phyloP scores from a whole-genome alignment of 2,329 filamentous ascomycete species.

The Cordyceps tenuipes region DNA sequence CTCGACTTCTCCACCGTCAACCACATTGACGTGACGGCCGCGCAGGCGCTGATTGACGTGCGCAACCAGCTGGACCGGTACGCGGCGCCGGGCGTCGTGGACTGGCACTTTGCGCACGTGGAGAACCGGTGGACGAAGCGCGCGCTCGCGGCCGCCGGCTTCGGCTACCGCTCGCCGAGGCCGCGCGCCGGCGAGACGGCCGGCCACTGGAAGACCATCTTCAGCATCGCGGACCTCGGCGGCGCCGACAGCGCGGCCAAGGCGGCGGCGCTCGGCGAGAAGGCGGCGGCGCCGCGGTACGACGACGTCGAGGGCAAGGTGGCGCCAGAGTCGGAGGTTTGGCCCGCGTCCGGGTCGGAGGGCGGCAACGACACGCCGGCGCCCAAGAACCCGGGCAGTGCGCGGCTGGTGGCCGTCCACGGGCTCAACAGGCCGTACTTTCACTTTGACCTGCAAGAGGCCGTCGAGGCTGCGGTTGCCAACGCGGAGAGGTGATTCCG shows the following conservation, averaged over 20 bases:
- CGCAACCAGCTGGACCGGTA: slow-evolving; percentile 45
- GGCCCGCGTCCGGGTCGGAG: slow-evolving; percentile 15
- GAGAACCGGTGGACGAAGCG: slow-evolving; percentile 48
- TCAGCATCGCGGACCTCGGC: slow-evolving; percentile 82
- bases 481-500: slow-evolving; percentile 21
- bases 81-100: slow-evolving; percentile 35
- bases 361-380: slow-evolving; percentile 18
- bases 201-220: slow-evolving; percentile 62
- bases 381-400: slow-evolving; percentile 20
- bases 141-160: slow-evolving; percentile 45
- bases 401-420: slow-evolving; percentile 30
- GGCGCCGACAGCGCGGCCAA: slow-evolving; percentile 54
- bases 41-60: slow-evolving; percentile 46
- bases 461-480: slow-evolving; percentile 35
- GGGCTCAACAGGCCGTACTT: slow-evolving; percentile 44
- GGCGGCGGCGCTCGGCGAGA: slow-evolving; percentile 54
- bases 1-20: slow-evolving; percentile 49
- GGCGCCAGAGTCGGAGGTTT: slow-evolving; percentile 13
- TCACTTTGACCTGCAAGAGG: slow-evolving; percentile 42
- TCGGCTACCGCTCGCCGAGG: slow-evolving; percentile 34
- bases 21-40: slow-evolving; percentile 46
- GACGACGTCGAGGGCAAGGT: slow-evolving; percentile 15
- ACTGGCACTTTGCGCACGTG: slow-evolving; percentile 45
- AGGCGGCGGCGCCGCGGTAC: slow-evolving; percentile 19
- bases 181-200: slow-evolving; percentile 17